Conservation (phyloP, 805 yeast species). For the Candida ponderosae region DNA sequence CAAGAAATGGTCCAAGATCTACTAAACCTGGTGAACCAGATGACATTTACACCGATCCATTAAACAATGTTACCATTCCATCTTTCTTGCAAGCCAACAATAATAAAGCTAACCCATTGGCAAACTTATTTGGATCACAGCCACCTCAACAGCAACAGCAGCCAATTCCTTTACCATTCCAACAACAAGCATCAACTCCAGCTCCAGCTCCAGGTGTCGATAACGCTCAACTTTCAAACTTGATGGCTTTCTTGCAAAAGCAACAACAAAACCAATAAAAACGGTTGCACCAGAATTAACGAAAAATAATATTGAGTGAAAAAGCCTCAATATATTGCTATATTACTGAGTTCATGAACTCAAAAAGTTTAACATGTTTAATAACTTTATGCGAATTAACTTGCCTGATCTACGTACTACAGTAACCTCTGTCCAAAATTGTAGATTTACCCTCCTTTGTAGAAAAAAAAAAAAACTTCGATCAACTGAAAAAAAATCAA, state of each 20-base stretch:
- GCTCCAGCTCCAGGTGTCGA: slow-evolving; percentile 20
- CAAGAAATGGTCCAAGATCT: slow-evolving; percentile 80
- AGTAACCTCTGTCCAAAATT: no score
- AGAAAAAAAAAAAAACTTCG: no score
- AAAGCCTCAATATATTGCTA: no score
- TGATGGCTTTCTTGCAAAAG: slow-evolving; percentile 35
- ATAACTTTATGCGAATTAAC: no score
- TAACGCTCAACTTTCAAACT: slow-evolving; percentile 31
- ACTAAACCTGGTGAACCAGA: slow-evolving; percentile 52
- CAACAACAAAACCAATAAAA: slow-evolving; percentile 19
- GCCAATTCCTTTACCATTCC: slow-evolving; percentile 9
- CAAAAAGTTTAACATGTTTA: no score
- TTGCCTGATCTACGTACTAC: no score
- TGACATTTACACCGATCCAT: slow-evolving; percentile 21
- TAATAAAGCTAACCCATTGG: slow-evolving; percentile 38
- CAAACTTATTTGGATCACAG: slow-evolving; percentile 32
- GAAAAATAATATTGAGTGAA: no score
- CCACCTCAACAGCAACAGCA: slow-evolving; percentile 3
- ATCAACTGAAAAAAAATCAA: no score
- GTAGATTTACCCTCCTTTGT: no score
- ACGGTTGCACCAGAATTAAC: neutral
- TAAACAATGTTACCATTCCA: slow-evolving; percentile 16
- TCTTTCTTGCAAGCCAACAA: slow-evolving; percentile 26
- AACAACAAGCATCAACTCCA: slow-evolving; percentile 5
- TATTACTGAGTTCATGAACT: no score